phyloP scores from a whole-genome alignment of 2,329 filamentous ascomycete genomes.

The Magnaporthiopsis incrustans region DNA sequence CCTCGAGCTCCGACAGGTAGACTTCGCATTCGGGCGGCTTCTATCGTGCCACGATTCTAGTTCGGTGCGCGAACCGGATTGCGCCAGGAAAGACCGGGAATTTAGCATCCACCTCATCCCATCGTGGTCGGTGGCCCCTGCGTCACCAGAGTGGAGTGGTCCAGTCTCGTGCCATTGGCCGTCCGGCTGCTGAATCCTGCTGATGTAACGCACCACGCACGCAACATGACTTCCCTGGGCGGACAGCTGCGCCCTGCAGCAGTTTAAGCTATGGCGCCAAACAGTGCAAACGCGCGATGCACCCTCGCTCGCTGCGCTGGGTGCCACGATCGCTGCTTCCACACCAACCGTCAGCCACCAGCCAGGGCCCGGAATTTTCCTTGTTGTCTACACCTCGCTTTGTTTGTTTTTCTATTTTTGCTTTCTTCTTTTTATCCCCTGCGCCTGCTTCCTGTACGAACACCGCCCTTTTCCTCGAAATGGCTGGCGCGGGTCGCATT shows the following conservation, averaged over 20 bases:
- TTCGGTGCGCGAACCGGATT: too few relatives aligned
- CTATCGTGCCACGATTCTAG: too few relatives aligned
- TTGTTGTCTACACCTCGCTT: neutral
- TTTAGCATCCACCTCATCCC: neutral
- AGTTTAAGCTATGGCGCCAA: neutral
- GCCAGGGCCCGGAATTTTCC: neutral
- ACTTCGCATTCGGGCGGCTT: too few relatives aligned
- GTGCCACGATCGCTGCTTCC: neutral
- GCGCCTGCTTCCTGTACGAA: neutral
- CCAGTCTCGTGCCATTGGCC: neutral
- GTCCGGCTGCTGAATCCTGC: neutral
- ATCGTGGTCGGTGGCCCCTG: too few relatives aligned
- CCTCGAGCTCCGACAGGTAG: too few relatives aligned
- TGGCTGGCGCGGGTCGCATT: neutral
- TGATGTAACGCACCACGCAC: neutral
- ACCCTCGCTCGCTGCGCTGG: neutral
- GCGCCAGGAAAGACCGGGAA: neutral
- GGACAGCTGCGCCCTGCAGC: too few relatives aligned
- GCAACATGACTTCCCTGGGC: neutral
- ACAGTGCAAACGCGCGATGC: neutral
- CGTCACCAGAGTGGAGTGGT: too few relatives aligned
- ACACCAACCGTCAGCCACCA: neutral
- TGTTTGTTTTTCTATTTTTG: neutral
- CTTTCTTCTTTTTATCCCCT: neutral
- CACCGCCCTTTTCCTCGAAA: neutral